phyloP scores from a whole-genome alignment of 2,329 filamentous ascomycete genomes.

The Verticillium nonalfalfae region DNA sequence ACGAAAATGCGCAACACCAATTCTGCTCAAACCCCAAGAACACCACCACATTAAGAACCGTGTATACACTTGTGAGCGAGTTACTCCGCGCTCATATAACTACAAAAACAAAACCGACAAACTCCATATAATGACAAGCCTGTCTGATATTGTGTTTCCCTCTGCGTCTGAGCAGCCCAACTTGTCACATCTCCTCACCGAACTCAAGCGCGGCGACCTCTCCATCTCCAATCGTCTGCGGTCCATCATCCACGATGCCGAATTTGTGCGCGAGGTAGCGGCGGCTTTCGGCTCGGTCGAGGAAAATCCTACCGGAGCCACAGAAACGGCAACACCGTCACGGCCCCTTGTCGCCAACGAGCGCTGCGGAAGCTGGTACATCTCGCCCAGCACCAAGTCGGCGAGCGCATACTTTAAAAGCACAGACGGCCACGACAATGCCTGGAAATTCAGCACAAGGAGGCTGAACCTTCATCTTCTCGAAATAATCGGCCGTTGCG shows the following conservation, averaged over 20 bases:
- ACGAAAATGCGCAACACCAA: neutral
- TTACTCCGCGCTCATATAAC: neutral
- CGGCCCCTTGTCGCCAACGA: conserved; percentile 86
- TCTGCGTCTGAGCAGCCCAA: conserved; percentile 47
- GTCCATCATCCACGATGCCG: conserved; percentile 71
- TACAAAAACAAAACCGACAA: accelerated
- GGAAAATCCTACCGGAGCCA: neutral
- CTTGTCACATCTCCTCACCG: conserved; percentile 62
- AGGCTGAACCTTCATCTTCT: conserved; percentile 81
- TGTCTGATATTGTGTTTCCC: conserved; percentile 42
- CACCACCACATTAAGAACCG: neutral
- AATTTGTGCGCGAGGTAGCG: conserved; percentile 62
- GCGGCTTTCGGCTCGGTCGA: conserved; percentile 28
- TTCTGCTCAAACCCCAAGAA: neutral
- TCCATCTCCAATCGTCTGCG: conserved; percentile 74
- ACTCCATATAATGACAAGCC: conserved; percentile 1
- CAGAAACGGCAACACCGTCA: neutral
- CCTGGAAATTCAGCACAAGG: conserved; percentile 85
- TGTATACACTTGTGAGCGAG: neutral
- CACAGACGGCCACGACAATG: conserved; percentile 86
- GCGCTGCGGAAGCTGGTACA: conserved; percentile 94
- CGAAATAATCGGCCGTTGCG: conserved; percentile 55
- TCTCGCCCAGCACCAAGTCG: conserved; percentile 55
- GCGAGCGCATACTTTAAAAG: conserved; percentile 94
- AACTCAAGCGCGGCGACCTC: conserved; percentile 70